A percentile compares a stretch with the other conserved stretches of the same genome.
Evolutionary conservation across 2,329 filamentous ascomycete genomes (phyloP).

Genomic region (Shiraia sp.): DNA sequence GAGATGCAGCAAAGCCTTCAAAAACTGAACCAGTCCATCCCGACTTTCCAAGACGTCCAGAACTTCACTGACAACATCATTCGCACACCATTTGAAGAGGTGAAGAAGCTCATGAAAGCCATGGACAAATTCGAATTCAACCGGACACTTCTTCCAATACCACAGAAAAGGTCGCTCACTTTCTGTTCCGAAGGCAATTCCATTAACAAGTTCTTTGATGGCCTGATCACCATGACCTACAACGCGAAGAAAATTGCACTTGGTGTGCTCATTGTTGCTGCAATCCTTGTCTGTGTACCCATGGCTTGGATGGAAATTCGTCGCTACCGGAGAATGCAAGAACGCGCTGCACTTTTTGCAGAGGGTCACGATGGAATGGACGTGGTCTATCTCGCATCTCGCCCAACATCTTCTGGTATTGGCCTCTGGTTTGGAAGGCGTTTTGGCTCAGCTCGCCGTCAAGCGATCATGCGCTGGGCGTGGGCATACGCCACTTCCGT

Average conservation of each 20-base stretch:
- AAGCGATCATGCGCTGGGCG: conserved; percentile 78
- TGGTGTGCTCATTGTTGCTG: conserved; percentile 71
- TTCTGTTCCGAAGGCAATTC: conserved; percentile 88
- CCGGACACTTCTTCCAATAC: conserved; percentile 76
- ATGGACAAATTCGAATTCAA: conserved; percentile 79
- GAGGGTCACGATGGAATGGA: conserved; percentile 80
- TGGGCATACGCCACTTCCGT: conserved; percentile 85
- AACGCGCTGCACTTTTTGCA: conserved; percentile 68
- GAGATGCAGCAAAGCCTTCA: conserved; percentile 70
- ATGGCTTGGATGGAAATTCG: conserved; percentile 82
- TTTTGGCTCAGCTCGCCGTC: conserved; percentile 66
- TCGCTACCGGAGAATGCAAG: conserved; percentile 73
- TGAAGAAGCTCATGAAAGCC: conserved; percentile 72
- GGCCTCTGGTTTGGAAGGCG: conserved; percentile 72
- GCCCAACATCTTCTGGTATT: conserved; percentile 72
- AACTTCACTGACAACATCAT: conserved; percentile 79
- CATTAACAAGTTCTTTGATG: conserved; percentile 82
- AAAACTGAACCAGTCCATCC: conserved; percentile 76
- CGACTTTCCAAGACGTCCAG: conserved; percentile 80
- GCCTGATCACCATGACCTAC: conserved; percentile 67
- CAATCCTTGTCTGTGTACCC: conserved; percentile 72
- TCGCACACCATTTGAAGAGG: conserved; percentile 76
- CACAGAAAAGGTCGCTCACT: conserved; percentile 76
- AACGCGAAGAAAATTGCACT: conserved; percentile 76
- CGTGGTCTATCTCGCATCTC: conserved; percentile 82